Evolutionary conservation across 2,329 filamentous ascomycete genomes (phyloP).

Genomic region (Arthrinium phaeospermum): DNA sequence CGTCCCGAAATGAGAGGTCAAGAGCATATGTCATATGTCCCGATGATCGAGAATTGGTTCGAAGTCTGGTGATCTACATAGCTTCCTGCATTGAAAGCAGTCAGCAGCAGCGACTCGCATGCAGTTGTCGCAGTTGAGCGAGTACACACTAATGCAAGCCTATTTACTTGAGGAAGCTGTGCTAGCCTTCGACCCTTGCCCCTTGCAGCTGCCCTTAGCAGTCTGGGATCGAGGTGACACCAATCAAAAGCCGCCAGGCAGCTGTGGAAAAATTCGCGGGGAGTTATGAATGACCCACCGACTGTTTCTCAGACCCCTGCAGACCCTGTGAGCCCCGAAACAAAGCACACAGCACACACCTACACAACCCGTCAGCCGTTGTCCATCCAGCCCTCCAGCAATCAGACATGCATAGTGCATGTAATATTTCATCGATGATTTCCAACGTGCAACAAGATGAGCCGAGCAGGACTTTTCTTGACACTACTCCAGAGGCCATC

Average conservation of each 20-base stretch:
- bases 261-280: background rate
- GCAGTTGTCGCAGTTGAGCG: background rate
- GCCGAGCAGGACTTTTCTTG: background rate
- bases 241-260: background rate
- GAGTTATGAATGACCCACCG: too few species aligned
- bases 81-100: background rate
- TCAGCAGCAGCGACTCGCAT: background rate
- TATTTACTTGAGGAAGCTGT: background rate
- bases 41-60: background rate
- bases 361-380: background rate
- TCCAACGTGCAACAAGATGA: background rate
- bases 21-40: background rate
- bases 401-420: background rate
- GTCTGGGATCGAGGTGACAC: background rate
- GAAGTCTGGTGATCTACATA: background rate
- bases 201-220: background rate
- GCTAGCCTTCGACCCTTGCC: background rate
- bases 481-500: background rate
- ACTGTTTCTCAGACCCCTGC: background rate
- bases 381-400: background rate
- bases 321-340: background rate
- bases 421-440: background rate
- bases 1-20: background rate
- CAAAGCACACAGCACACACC: too few species aligned
- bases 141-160: background rate